Percentiles rank a stretch among this genome's conserved stretches.
phyloP scores from a whole-genome alignment of 495 filamentous ascomycete genomes.

The Evernia prunastri region DNA sequence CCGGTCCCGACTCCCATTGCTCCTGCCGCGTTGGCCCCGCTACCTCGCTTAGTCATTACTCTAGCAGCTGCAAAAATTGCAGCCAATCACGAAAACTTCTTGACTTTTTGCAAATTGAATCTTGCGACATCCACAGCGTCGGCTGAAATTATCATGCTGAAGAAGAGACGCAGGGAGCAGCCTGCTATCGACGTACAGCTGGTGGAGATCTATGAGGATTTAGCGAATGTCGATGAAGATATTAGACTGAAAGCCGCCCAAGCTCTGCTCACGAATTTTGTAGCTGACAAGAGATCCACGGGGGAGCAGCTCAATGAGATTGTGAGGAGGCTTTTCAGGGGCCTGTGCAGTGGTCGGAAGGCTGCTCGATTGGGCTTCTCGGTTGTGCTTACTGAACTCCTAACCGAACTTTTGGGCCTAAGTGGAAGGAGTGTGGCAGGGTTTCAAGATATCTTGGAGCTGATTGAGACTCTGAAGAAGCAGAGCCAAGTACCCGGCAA shows the following conservation, averaged over 20 bases:
- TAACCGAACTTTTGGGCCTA: slow-evolving; percentile 41
- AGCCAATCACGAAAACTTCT: neutral
- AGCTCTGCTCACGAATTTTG: slow-evolving; percentile 42
- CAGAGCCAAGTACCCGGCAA: slow-evolving; percentile 60
- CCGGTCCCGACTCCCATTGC: too few species aligned
- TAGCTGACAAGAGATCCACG: slow-evolving; percentile 34
- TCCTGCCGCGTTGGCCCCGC: too few species aligned
- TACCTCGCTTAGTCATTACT: neutral
- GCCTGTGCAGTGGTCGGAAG: slow-evolving; percentile 84
- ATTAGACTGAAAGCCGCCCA: slow-evolving; percentile 45
- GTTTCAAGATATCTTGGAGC: slow-evolving; percentile 41
- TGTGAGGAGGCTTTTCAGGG: slow-evolving; percentile 66
- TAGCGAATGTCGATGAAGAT: slow-evolving; percentile 47
- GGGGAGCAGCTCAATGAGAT: slow-evolving; percentile 41
- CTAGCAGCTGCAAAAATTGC: neutral
- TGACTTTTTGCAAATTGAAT: neutral
- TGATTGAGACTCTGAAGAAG: slow-evolving; percentile 59
- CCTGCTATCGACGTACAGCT: slow-evolving; percentile 43
- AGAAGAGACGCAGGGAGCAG: slow-evolving; percentile 43
- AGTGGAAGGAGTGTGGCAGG: slow-evolving; percentile 25
- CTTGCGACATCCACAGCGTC: neutral
- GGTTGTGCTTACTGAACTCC: slow-evolving; percentile 75
- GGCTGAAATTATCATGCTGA: slow-evolving; percentile 26
- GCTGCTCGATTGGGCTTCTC: slow-evolving; percentile 88
- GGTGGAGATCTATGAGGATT: slow-evolving; percentile 52